Conservation (phyloP, 495 filamentous ascomycete species). For the Delitschia confertaspora region DNA sequence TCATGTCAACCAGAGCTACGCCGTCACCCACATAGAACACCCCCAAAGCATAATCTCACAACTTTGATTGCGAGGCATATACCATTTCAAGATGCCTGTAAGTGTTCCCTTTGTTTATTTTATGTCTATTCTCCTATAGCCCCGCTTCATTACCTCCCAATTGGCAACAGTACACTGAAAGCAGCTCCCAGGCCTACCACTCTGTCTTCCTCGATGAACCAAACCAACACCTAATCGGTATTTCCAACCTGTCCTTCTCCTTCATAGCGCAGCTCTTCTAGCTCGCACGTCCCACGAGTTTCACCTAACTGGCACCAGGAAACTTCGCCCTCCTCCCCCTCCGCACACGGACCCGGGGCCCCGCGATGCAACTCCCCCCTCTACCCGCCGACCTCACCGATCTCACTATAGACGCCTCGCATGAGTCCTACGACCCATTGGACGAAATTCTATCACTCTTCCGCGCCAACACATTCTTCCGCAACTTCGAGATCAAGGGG, state of each 20-base stretch:
- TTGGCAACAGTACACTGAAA: no score
- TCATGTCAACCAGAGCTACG: constrained; percentile 11
- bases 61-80: neutral
- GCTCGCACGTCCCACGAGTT: constrained; percentile 18
- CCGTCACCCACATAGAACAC: constrained; percentile 2
- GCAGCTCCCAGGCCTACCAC: constrained; percentile 76
- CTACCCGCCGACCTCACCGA: constrained; percentile 61
- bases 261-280: no score
- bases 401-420: constrained; percentile 67
- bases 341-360: constrained; percentile 84
- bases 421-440: constrained; percentile 84
- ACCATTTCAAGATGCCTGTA: constrained; percentile 45
- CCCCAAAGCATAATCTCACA: neutral
- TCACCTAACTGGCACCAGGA: constrained; percentile 39
- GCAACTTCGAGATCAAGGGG: constrained; percentile 98
- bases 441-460: constrained; percentile 90
- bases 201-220: constrained; percentile 83
- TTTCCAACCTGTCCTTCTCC: constrained; percentile 17
- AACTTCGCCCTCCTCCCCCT: constrained; percentile 93
- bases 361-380: constrained; percentile 72
- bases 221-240: constrained; percentile 59
- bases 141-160: no score
- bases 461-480: constrained; percentile 96
- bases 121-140: no score
- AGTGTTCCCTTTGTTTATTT: constrained; percentile 13